These are phyloP conservation scores for Trichaptum fuscoviolaceum DNA, from an alignment of 768 basidiomycete species.

Conservation along the genomic window DNA sequence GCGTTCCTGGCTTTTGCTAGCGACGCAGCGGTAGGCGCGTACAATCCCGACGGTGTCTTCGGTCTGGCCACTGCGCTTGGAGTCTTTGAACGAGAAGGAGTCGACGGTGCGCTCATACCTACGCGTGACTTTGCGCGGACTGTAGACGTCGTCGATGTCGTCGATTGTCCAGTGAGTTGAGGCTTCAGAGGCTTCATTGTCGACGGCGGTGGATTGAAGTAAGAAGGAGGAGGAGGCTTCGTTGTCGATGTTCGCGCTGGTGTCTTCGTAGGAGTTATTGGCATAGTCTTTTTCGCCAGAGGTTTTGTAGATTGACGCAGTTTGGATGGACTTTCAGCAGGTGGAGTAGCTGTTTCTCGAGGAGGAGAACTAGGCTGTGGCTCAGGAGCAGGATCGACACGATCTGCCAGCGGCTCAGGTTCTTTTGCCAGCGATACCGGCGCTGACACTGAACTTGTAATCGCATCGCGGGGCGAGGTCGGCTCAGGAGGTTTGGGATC, in stretches of 20 bases:
- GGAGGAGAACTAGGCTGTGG: background rate
- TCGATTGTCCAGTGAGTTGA: constrained; percentile 39
- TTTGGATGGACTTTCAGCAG: constrained; percentile 2
- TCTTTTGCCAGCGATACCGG: constrained; percentile 9
- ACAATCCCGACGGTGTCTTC: constrained; percentile 66
- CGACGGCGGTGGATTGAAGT: constrained; percentile 15
- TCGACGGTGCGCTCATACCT: constrained; percentile 10
- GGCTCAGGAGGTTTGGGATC: constrained; percentile 23
- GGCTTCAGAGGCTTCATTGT: constrained; percentile 31
- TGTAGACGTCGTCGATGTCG: constrained; percentile 27
- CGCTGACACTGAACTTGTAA: constrained; percentile 14
- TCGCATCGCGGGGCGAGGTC: constrained; percentile 16
- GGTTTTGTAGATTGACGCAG: constrained; percentile 13
- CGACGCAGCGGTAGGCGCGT: constrained; percentile 80
- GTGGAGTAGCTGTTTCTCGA: constrained; percentile 1
- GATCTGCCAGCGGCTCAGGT: constrained; percentile 14
- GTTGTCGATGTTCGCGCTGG: constrained; percentile 21
- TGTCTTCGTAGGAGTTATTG: constrained; percentile 18
- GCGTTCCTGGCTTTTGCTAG: constrained; percentile 64
- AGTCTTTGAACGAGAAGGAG: constrained; percentile 33
- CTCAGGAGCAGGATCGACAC: constrained; percentile 7
- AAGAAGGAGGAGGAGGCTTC: constrained; percentile 27
- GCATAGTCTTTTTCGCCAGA: constrained; percentile 9
- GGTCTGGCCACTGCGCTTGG: constrained; percentile 32
- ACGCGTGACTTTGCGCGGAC: constrained; percentile 9